phyloP scores from a whole-genome alignment of 2,329 filamentous ascomycete genomes.

The Colletotrichum lindemuthianum region DNA sequence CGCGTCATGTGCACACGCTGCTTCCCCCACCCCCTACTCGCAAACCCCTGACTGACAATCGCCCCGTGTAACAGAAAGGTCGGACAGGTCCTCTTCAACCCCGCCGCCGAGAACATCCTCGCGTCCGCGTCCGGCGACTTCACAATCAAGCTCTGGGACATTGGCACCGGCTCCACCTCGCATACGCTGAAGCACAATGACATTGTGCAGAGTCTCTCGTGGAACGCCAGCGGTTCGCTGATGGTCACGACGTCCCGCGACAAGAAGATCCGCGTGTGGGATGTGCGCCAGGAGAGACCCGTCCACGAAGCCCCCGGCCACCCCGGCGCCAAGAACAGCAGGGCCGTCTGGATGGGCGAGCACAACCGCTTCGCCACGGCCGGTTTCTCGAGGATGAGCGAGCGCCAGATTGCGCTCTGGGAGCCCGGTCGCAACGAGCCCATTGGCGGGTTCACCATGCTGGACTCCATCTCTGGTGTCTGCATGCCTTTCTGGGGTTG shows the following conservation, averaged over 20 bases:
- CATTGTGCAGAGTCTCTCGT: slow-evolving; percentile 94
- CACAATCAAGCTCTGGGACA: slow-evolving; percentile 95
- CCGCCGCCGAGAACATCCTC: slow-evolving; percentile 92
- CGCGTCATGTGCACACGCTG: slow-evolving; percentile 38
- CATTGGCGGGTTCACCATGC: slow-evolving; percentile 86
- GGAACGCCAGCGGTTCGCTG: slow-evolving; percentile 89
- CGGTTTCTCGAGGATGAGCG: slow-evolving; percentile 98
- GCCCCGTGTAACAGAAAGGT: slow-evolving; percentile 75
- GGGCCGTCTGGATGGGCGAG: slow-evolving; percentile 96
- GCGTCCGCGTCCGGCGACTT: slow-evolving; percentile 96
- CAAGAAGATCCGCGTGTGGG: slow-evolving; percentile 98
- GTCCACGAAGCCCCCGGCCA: slow-evolving; percentile 88
- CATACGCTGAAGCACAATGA: slow-evolving; percentile 86
- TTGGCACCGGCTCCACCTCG: slow-evolving; percentile 79
- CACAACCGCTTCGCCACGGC: slow-evolving; percentile 96
- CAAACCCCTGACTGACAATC: neutral
- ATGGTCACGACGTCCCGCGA: slow-evolving; percentile 94
- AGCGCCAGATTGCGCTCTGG: slow-evolving; percentile 95
- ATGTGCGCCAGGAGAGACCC: slow-evolving; percentile 90
- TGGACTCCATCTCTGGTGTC: slow-evolving; percentile 96
- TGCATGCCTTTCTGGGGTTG: slow-evolving; percentile 98
- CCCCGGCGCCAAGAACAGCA: slow-evolving; percentile 95
- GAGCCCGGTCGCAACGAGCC: slow-evolving; percentile 88
- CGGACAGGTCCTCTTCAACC: slow-evolving; percentile 97
- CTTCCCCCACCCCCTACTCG: slow-evolving; percentile 10